Conservation (phyloP, 805 yeast species). For the Zygosaccharomyces rouxii region DNA sequence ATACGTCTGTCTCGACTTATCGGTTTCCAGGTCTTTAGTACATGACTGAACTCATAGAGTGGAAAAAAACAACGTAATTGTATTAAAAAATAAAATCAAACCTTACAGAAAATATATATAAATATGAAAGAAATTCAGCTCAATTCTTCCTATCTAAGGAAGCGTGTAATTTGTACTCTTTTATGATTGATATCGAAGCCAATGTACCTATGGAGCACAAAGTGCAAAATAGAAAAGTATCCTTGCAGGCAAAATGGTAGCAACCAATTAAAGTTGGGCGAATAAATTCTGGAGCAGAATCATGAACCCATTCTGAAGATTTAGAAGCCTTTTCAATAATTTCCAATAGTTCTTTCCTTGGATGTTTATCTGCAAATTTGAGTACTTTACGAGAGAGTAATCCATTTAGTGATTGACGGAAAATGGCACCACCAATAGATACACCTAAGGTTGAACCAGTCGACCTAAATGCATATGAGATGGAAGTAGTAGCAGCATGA, state of each 20-base stretch:
- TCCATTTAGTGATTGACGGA: constrained; percentile 42
- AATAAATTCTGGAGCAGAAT: constrained; percentile 50
- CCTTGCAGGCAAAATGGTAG: constrained; percentile 50
- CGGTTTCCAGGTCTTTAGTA: background rate
- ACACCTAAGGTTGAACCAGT: constrained; percentile 86
- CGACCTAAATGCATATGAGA: constrained; percentile 83
- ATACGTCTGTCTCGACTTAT: background rate
- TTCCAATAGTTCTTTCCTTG: constrained; percentile 36
- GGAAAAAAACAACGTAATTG: background rate
- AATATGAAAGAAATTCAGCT: background rate
- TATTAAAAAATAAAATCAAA: background rate
- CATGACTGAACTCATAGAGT: background rate
- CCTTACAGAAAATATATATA: background rate
- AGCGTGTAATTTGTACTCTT: constrained; percentile 55
- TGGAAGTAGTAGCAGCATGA: constrained; percentile 83
- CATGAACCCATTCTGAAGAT: constrained; percentile 49
- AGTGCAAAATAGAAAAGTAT: constrained; percentile 47
- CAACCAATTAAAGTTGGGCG: constrained; percentile 44
- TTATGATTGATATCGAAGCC: constrained; percentile 43
- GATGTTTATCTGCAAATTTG: constrained; percentile 35
- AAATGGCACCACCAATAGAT: constrained; percentile 59
- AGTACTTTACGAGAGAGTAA: constrained; percentile 33
- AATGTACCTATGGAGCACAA: constrained; percentile 38
- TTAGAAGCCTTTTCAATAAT: constrained; percentile 52
- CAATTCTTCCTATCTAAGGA: constrained; percentile 40